Evolutionary conservation across 1,284 basidiomycete genomes (phyloP), one percentile per base, ranked within the genome.

Genomic region (Melampsora americana): DNA sequence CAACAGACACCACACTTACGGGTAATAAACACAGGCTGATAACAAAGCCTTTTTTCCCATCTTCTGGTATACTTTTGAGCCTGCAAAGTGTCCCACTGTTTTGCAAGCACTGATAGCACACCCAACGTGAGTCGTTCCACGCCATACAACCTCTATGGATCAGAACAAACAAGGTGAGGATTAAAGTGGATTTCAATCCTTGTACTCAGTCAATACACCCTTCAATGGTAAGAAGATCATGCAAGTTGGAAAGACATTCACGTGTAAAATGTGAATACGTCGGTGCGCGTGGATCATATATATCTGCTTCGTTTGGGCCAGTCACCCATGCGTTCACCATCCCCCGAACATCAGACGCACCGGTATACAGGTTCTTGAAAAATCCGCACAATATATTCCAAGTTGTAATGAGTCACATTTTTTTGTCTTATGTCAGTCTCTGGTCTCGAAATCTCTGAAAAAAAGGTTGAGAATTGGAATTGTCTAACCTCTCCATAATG

Each of bases 101-200:
- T 62, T 18, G 20, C 61, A 62, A 16, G 20, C 35, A 39, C n/a
- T 62, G 18, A 20, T 35, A 18, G 61, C 26, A 62, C 61, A 62
- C 16, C 61, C 61, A 62, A 62, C 61, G 5, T 20, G 28, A 28
- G 61, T 62, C 6, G 61, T 62, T 62, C 6, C 26, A 20, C 32
- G 61, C 61, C 61, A 62, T 20, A 62, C 26, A 7, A 62, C 61
- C 61, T 62, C 61, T 62, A n/a, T 62, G 12, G 11, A 62, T 39
- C 7, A 39, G 18, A 11, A 60, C n/a, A 42, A 20, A 11, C 18
- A 30, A 30, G 5, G 20, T 62, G 6, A 30, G 18, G 5, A 11
- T 5, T 28, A 18, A n/a, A 14, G 9, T 5, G 26, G 20, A 5
- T 32, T 20, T 20, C 11, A 28, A 30, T 30, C 16, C 61, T n/a